Evolutionary conservation across 2,329 filamentous ascomycete genomes (phyloP).

Genomic region (Microthyrium microscopicum): DNA sequence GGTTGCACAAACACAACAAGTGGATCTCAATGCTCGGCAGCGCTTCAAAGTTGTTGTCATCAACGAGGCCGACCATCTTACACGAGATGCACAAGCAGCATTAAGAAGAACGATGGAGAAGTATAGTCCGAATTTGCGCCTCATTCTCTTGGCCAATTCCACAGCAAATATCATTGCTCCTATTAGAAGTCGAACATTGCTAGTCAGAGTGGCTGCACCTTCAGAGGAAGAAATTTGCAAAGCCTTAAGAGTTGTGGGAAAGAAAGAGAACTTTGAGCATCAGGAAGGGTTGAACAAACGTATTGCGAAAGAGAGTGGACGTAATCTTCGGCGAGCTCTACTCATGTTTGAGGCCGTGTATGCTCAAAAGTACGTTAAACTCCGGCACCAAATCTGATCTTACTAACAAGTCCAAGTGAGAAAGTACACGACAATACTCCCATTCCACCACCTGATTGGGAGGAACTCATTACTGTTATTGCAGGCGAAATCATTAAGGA

Average conservation of each 20-base stretch:
- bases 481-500: constrained; percentile 90
- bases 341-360: constrained; percentile 96
- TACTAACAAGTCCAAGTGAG: constrained; percentile 43
- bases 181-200: constrained; percentile 76
- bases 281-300: constrained; percentile 60
- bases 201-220: constrained; percentile 83
- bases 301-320: constrained; percentile 78
- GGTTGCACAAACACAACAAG: constrained; percentile 95
- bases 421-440: constrained; percentile 74
- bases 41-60: constrained; percentile 98
- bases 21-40: constrained; percentile 81
- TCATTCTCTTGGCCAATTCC: constrained; percentile 87
- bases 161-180: constrained; percentile 99
- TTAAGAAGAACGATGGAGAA: constrained; percentile 97
- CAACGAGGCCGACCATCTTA: constrained; percentile 93
- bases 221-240: constrained; percentile 69
- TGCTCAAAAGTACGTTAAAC: constrained; percentile 67
- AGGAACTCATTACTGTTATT: constrained; percentile 73
- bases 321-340: constrained; percentile 76
- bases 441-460: constrained; percentile 94
- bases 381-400: constrained; percentile 8
- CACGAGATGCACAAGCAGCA: constrained; percentile 86
- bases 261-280: constrained; percentile 70
- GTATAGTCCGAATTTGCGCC: constrained; percentile 82
- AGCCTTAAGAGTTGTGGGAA: constrained; percentile 52